Evolutionary conservation across 1,284 basidiomycete genomes (phyloP).

Genomic region (Tetrapyrgos nigripes): DNA sequence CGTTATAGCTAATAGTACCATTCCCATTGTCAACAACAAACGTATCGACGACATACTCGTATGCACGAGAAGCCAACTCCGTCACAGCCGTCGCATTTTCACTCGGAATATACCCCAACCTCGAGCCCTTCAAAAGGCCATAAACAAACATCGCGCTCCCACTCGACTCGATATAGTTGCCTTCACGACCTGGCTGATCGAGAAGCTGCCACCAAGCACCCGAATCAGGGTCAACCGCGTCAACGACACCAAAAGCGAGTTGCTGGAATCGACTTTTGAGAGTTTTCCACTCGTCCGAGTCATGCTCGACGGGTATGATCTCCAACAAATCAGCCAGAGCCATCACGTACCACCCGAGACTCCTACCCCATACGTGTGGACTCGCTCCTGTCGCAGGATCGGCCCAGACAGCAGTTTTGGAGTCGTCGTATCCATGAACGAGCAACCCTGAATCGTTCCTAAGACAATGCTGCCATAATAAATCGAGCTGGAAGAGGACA

Average conservation of each 20-base stretch:
- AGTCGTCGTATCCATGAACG: slow-evolving; percentile 8
- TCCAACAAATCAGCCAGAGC: slow-evolving; percentile 3
- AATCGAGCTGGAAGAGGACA: background rate
- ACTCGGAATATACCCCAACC: slow-evolving; percentile 2
- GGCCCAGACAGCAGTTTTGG: slow-evolving; percentile 7
- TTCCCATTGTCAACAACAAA: slow-evolving; percentile 3
- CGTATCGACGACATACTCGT: background rate
- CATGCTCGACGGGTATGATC: background rate
- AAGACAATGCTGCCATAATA: slow-evolving; percentile 9
- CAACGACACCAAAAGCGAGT: background rate
- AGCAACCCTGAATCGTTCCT: background rate
- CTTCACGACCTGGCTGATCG: slow-evolving; percentile 2
- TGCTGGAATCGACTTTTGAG: background rate
- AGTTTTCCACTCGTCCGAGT: background rate
- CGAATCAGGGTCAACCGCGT: background rate
- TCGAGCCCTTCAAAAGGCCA: slow-evolving; percentile 2
- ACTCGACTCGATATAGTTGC: slow-evolving; percentile 8
- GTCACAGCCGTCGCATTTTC: background rate
- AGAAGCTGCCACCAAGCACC: slow-evolving; percentile 10
- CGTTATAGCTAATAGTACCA: slow-evolving; percentile 4
- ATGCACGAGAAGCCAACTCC: background rate
- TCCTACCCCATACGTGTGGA: slow-evolving; percentile 10
- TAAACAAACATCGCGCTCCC: slow-evolving; percentile 8
- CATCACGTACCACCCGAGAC: slow-evolving; percentile 8
- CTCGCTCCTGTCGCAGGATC: slow-evolving; percentile 3